Evolutionary conservation across 2,329 filamentous ascomycete genomes (phyloP), one percentile per base, ranked within the genome.

Genomic region (Juglanconis sp.): DNA sequence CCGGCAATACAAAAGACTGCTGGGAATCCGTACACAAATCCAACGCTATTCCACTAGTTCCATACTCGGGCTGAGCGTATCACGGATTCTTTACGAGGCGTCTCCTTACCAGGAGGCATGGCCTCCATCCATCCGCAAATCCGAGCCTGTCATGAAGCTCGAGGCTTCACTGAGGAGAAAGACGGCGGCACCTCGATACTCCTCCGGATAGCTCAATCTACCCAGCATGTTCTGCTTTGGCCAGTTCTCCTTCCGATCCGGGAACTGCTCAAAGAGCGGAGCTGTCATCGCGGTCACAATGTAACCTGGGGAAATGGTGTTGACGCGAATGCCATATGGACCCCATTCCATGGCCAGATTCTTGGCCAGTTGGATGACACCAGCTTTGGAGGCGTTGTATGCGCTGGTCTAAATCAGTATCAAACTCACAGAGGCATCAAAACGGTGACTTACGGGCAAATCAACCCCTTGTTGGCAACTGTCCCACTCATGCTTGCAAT

Each of bases 201-300:
- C 89, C 53, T 86, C 78, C 0, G 89, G 88, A 30, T 74, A 76
- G 69, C 87, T 89, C 62, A 92, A 77, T 38, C 86, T 81, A 34
- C 83, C 86, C 56, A 96, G 79, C 91, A 96, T 95, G 74, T 96
- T 96, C 74, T 94, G 87, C 67, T 82, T 88, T 15, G 90, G 85
- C 92, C 92, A 96, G 62, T 87, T 82, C 32, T 73, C 73, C 63
- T 77, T 77, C 56, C 84, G 80, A 68, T 92, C 89, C 0, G 92
- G 92, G 65, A 85, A 90, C 64, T 89, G 81, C 65, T 87, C 81
- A 69, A 96, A 95, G 36, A 96, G 82, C 60, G 85, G 83, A 71
- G 91, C 85, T 1, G 94, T 90, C 92, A 96, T 96, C 30, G 88
- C 85, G 1, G 90, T 92, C 30, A 89, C 83, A 69, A 92, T 91